Percentiles rank a stretch among this genome's conserved stretches.
Evolutionary conservation across 148 eudicot genomes (phyloP).

Genomic region (Limonium bicolor): DNA sequence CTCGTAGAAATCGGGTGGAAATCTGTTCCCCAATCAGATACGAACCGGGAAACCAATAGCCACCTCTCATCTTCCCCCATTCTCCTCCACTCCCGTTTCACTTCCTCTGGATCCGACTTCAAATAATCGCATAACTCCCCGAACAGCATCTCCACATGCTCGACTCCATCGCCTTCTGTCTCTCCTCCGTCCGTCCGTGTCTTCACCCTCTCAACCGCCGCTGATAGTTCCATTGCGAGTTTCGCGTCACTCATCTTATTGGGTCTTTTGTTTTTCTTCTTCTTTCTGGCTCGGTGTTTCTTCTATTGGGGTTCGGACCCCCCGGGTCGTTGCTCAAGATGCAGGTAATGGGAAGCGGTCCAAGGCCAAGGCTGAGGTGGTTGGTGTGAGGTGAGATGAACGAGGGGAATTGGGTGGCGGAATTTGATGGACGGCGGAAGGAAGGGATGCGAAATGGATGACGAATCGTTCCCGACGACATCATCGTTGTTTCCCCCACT

Average conservation of each 20-base stretch:
- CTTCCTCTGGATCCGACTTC: slow-evolving; percentile 22
- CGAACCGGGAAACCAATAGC: slow-evolving; percentile 48
- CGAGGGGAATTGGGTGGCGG: too few relatives aligned
- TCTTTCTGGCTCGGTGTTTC: too few relatives aligned
- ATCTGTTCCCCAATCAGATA: slow-evolving; percentile 51
- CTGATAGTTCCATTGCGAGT: slow-evolving; percentile 25
- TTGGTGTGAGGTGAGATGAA: too few relatives aligned
- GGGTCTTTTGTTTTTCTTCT: too few relatives aligned
- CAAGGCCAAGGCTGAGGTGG: too few relatives aligned
- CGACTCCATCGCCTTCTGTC: slow-evolving; percentile 42
- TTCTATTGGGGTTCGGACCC: too few relatives aligned
- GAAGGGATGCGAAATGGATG: too few relatives aligned
- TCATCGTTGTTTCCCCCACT: too few relatives aligned
- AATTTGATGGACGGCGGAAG: too few relatives aligned
- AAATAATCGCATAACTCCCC: slow-evolving; percentile 34
- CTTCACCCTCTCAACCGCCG: slow-evolving; percentile 32
- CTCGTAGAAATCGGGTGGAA: slow-evolving; percentile 66
- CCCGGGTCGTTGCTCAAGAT: too few relatives aligned
- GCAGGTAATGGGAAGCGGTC: too few relatives aligned
- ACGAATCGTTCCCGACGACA: too few relatives aligned
- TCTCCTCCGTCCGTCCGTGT: slow-evolving; percentile 22
- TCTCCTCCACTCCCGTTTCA: slow-evolving; percentile 33
- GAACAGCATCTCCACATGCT: slow-evolving; percentile 43
- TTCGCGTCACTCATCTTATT: slow-evolving; percentile 19
- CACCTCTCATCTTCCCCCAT: slow-evolving; percentile 45